These are phyloP conservation scores for Candida vartiovaarae DNA, from an alignment of 805 yeast species.

Conservation along the genomic window DNA sequence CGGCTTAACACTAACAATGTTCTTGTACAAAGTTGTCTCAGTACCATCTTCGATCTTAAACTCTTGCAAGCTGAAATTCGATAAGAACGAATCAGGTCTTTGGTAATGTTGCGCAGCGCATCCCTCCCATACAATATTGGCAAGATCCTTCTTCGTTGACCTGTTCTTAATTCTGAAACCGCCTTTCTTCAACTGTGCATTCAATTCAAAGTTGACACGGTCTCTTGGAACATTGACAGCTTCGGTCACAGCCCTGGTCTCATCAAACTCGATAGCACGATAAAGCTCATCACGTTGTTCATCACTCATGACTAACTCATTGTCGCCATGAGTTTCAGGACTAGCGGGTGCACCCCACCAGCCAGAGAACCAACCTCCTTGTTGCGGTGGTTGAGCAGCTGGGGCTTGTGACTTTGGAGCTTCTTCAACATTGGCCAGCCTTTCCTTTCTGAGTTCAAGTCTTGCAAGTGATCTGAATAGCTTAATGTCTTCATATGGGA, in stretches of 20 bases:
- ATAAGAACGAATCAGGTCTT: slow-evolving; percentile 69
- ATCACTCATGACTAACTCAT: slow-evolving; percentile 56
- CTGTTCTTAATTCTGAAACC: slow-evolving; percentile 53
- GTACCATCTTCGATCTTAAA: slow-evolving; percentile 86
- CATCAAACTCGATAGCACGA: slow-evolving; percentile 90
- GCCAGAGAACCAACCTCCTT: slow-evolving; percentile 64
- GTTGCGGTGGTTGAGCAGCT: slow-evolving; percentile 3
- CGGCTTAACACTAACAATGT: slow-evolving; percentile 78
- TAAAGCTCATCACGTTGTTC: slow-evolving; percentile 86
- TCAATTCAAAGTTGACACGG: slow-evolving; percentile 56
- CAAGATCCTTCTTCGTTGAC: slow-evolving; percentile 39
- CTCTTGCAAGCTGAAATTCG: slow-evolving; percentile 71
- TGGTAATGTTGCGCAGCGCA: slow-evolving; percentile 67
- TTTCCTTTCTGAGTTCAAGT: slow-evolving; percentile 54
- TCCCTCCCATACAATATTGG: slow-evolving; percentile 77
- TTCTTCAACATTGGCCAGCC: slow-evolving; percentile 20
- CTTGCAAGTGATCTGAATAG: slow-evolving; percentile 80
- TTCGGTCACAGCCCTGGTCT: slow-evolving; percentile 41
- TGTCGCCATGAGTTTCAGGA: slow-evolving; percentile 22
- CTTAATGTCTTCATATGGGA: slow-evolving; percentile 73
- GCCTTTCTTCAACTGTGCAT: slow-evolving; percentile 67
- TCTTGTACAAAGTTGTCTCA: slow-evolving; percentile 69
- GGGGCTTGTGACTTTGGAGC: slow-evolving; percentile 6
- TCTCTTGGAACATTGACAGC: slow-evolving; percentile 67
- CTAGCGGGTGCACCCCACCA: slow-evolving; percentile 37